Percentiles rank a stretch among this genome's conserved stretches.
Conservation (phyloP, 371 early-diverging fungal species). For the Parasitella parasitica region DNA sequence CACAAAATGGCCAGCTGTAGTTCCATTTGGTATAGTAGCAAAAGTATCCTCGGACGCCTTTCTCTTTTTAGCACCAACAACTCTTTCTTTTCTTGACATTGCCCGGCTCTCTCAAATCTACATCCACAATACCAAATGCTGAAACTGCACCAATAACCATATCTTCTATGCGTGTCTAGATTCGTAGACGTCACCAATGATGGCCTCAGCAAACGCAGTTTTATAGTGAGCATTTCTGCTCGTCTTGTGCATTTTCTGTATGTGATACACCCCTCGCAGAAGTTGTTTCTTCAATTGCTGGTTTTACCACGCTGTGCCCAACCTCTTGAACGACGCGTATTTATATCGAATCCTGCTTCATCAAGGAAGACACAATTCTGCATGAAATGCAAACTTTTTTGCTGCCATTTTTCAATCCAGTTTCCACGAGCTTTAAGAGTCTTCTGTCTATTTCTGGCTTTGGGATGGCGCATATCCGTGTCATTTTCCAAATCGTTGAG, state of each 20-base stretch:
- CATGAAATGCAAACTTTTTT: slow-evolving; percentile 2
- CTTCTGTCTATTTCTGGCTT: too few species aligned
- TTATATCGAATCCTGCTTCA: slow-evolving; percentile 15
- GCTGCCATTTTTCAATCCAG: too few species aligned
- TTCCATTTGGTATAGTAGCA: slow-evolving; percentile 9
- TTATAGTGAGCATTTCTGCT: too few species aligned
- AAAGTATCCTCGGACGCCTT: too few species aligned
- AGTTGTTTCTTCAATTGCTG: not conserved
- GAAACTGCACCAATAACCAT: slow-evolving; percentile 10
- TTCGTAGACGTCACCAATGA: too few species aligned
- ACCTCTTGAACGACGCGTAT: slow-evolving; percentile 1
- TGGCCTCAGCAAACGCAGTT: too few species aligned
- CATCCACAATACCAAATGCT: slow-evolving; percentile 2
- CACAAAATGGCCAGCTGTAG: slow-evolving; percentile 10
- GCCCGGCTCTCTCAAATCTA: slow-evolving; percentile 3
- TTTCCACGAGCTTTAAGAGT: too few species aligned
- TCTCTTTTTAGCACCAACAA: slow-evolving; percentile 4
- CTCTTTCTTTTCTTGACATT: slow-evolving; percentile 8
- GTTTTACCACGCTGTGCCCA: slow-evolving; percentile 2
- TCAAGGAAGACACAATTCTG: slow-evolving; percentile 17
- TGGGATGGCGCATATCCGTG: too few species aligned
- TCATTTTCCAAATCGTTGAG: too few species aligned
- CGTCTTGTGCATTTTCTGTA: too few species aligned
- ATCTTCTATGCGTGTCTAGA: too few species aligned
- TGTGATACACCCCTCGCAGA: slow-evolving; percentile 6